Evolutionary conservation across 2,329 filamentous ascomycete genomes (phyloP).

Genomic region (Epichloe brachyelytri): DNA sequence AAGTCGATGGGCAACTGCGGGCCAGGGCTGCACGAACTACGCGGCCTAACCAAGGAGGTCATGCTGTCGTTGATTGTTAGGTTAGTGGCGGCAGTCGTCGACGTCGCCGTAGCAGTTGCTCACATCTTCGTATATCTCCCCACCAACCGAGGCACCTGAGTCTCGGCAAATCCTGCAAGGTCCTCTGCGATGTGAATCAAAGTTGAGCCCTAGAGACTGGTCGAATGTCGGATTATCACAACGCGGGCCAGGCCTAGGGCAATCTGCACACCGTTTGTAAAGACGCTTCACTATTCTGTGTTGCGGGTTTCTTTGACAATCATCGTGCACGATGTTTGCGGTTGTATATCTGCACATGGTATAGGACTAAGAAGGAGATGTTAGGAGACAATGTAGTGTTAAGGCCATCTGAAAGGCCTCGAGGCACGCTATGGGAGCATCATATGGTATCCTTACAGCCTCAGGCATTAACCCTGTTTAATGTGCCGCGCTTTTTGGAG

Average conservation of each 20-base stretch:
- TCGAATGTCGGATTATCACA: neutral
- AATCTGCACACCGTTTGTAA: neutral
- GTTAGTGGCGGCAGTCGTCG: too few species aligned
- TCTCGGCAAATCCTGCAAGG: neutral
- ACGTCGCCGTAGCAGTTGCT: neutral
- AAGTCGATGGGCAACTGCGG: neutral
- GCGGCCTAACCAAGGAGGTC: neutral
- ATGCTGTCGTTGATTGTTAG: neutral
- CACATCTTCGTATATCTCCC: neutral
- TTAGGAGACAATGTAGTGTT: too few species aligned
- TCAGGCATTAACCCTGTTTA: too few species aligned
- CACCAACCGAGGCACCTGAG: neutral
- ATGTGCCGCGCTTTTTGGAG: too few species aligned
- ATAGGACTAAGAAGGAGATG: too few species aligned
- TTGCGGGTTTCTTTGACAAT: neutral
- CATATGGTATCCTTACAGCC: too few species aligned
- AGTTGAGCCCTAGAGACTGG: neutral
- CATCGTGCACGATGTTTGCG: neutral
- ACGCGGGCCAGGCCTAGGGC: neutral
- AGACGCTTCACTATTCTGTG: neutral
- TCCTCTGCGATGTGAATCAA: neutral
- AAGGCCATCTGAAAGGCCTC: too few species aligned
- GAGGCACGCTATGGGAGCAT: too few species aligned
- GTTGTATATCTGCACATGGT: neutral
- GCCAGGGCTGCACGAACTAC: neutral